Conservation (phyloP, 2,329 filamentous ascomycete genomes). For the Scedosporium boydii region DNA sequence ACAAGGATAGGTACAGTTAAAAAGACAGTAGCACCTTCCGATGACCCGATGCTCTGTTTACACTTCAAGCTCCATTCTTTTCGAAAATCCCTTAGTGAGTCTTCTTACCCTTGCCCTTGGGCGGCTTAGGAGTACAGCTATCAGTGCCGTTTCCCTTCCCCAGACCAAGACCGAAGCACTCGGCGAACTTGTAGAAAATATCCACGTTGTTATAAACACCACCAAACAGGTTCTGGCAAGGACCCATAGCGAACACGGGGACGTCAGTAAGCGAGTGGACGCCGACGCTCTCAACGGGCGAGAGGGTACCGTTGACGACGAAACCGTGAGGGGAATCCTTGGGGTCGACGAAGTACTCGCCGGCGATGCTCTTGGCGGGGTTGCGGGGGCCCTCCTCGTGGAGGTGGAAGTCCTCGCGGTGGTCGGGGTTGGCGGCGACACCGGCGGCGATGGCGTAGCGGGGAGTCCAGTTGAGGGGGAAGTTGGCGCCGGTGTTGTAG, state of each 20-base stretch:
- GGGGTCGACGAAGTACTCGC: conserved; percentile 59
- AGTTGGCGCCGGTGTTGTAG: conserved; percentile 66
- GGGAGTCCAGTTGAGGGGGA: conserved; percentile 78
- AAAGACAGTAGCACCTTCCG: neutral
- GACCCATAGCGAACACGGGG: conserved; percentile 67
- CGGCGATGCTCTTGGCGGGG: conserved; percentile 46
- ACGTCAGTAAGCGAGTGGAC: conserved; percentile 73
- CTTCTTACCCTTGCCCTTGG: conserved; percentile 6
- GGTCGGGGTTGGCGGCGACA: conserved; percentile 62
- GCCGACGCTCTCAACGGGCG: conserved; percentile 52
- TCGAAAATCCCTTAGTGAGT: neutral
- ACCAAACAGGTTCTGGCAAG: conserved; percentile 68
- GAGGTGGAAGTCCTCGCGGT: conserved; percentile 66
- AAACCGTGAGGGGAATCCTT: conserved; percentile 58
- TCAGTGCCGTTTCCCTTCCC: conserved; percentile 12
- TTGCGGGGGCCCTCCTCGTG: conserved; percentile 55
- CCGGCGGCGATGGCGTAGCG: conserved; percentile 72
- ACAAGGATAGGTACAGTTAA: neutral
- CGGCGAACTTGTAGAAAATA: conserved; percentile 65
- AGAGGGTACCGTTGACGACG: conserved; percentile 66
- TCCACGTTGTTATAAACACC: conserved; percentile 64
- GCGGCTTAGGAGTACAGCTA: conserved; percentile 13
- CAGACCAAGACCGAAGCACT: conserved; percentile 49
- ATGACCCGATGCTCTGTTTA: neutral
- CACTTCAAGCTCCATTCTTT: neutral